Conservation (phyloP, 2,329 filamentous ascomycete species). For the Alternaria sp. region DNA sequence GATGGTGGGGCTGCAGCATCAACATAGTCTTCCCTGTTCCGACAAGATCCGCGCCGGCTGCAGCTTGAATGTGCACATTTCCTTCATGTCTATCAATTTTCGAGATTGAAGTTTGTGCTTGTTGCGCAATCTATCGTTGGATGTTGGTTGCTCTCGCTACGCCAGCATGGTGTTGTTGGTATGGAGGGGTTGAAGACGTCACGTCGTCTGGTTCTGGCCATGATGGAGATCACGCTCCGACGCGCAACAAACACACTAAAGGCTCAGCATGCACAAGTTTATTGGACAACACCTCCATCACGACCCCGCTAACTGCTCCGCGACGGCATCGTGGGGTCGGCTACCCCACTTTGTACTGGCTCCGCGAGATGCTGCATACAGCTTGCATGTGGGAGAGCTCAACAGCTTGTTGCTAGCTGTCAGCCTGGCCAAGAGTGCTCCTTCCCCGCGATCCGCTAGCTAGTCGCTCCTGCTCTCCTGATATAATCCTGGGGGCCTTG, state of each 20-base stretch:
- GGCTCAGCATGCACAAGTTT: slow-evolving; percentile 17
- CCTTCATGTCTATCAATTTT: background rate
- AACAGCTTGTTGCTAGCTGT: slow-evolving; percentile 29
- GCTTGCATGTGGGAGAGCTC: slow-evolving; percentile 27
- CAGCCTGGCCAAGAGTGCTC: slow-evolving; percentile 5
- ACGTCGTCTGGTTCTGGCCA: slow-evolving; percentile 11
- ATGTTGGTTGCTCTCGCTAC: background rate
- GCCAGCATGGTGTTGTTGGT: background rate
- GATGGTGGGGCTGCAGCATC: background rate
- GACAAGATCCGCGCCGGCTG: background rate
- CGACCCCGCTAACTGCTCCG: slow-evolving; percentile 15
- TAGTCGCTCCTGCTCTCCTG: slow-evolving; percentile 9
- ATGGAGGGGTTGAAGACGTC: slow-evolving; percentile 21
- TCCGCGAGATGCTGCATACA: slow-evolving; percentile 24
- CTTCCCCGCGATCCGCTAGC: slow-evolving; percentile 7
- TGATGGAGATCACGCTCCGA: slow-evolving; percentile 17
- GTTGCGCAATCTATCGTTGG: background rate
- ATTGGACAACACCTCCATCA: slow-evolving; percentile 17
- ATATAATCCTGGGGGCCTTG: slow-evolving; percentile 1
- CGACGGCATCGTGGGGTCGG: slow-evolving; percentile 14
- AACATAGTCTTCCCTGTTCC: slow-evolving; percentile 3
- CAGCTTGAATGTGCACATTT: background rate
- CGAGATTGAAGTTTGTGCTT: background rate
- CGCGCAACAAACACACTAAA: slow-evolving; percentile 15
- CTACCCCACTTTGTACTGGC: slow-evolving; percentile 35